Percentiles rank a stretch among this genome's conserved stretches.
Evolutionary conservation across 148 eudicot species (phyloP).

Genomic region (Silene latifolia): DNA sequence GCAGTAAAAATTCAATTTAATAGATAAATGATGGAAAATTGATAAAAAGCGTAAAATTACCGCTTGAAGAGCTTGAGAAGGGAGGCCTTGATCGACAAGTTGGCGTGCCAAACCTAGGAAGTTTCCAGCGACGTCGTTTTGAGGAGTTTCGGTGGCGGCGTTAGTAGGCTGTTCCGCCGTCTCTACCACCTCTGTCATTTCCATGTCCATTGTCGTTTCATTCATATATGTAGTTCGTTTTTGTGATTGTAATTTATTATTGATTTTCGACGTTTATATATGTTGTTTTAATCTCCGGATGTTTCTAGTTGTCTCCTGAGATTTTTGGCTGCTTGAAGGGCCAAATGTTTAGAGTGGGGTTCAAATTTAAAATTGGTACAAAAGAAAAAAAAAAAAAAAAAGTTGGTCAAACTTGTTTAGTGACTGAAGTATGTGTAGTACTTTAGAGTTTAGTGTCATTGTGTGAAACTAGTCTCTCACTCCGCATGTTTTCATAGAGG

Average conservation of each 20-base stretch:
- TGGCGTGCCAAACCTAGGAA: conserved; percentile 63
- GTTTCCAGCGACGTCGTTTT: conserved; percentile 32
- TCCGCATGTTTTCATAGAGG: no score
- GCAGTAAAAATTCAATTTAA: background rate
- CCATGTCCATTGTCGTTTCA: conserved; percentile 37
- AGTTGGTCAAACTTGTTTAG: no score
- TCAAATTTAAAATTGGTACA: no score
- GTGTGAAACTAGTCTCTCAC: no score
- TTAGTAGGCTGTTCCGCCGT: conserved; percentile 3
- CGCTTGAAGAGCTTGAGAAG: conserved; percentile 85
- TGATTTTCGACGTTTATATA: background rate
- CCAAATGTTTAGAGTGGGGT: no score
- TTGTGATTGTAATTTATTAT: background rate
- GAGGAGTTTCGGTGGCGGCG: conserved; percentile 23
- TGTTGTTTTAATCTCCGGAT: background rate
- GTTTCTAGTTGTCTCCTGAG: background rate
- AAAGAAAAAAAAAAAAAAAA: no score
- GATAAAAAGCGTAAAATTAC: conserved; percentile 28
- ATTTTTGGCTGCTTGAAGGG: no score
- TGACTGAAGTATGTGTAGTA: no score
- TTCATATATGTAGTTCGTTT: conserved; percentile 14
- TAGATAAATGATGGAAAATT: background rate
- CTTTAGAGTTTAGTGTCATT: no score
- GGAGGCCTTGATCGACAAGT: conserved; percentile 64
- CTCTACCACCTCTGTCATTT: conserved; percentile 50